A percentile compares a stretch with the other conserved stretches of the same genome.
Conservation (phyloP, 768 basidiomycete genomes). For the Dioszegia aurantiaca region DNA sequence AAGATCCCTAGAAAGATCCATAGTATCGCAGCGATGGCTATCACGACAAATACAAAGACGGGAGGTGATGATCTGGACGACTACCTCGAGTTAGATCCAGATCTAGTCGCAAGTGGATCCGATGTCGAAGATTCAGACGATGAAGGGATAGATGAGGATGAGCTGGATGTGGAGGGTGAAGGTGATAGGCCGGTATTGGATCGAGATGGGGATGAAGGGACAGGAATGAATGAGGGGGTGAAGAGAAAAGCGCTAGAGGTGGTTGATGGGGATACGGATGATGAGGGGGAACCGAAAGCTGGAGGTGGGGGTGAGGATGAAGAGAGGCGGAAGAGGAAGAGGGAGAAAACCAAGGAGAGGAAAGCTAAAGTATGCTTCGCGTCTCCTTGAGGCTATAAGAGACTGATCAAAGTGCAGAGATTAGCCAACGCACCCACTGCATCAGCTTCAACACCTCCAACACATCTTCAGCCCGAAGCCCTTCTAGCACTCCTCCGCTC, state of each 20-base stretch:
- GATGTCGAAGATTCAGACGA: constrained; percentile 7
- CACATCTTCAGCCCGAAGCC: constrained; percentile 26
- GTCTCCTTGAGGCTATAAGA: neutral
- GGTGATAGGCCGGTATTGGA: constrained; percentile 14
- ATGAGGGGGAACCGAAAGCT: constrained; percentile 35
- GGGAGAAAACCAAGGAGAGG: constrained; percentile 48
- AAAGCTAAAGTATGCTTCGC: constrained; percentile 41
- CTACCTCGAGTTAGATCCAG: constrained; percentile 45
- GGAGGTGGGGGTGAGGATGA: constrained; percentile 32
- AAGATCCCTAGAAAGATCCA: too few relatives aligned
- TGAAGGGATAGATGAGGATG: constrained; percentile 6
- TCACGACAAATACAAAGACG: constrained; percentile 20
- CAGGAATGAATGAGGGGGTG: constrained; percentile 11
- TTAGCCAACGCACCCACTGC: constrained; percentile 1
- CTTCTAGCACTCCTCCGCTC: constrained; percentile 27
- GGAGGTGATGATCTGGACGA: constrained; percentile 52
- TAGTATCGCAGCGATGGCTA: neutral
- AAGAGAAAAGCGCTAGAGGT: constrained; percentile 30
- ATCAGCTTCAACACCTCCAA: constrained; percentile 14
- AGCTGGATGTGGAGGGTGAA: constrained; percentile 17
- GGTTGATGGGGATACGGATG: constrained; percentile 25
- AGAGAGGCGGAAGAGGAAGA: constrained; percentile 48
- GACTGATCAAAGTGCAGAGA: neutral
- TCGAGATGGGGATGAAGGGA: neutral
- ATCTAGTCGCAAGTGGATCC: constrained; percentile 30